A percentile compares a stretch with the other conserved stretches of the same genome.
phyloP scores from a whole-genome alignment of 176 grass and related monocot species.

The Calamus simplicifolius region DNA sequence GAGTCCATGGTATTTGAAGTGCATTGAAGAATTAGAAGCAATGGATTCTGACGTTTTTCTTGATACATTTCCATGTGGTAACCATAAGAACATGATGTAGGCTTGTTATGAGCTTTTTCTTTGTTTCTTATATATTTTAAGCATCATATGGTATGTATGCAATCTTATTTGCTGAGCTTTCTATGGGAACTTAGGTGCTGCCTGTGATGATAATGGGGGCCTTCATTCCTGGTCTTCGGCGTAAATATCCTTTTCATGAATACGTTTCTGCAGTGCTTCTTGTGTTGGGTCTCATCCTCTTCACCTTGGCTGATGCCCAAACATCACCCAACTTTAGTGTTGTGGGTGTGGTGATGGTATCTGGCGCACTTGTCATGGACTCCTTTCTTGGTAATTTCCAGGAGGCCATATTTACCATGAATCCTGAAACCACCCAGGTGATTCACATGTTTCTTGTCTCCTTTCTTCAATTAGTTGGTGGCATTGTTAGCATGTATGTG shows the following conservation, averaged over 20 bases:
- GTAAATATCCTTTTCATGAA: slow-evolving; percentile 70
- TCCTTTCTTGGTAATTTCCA: slow-evolving; percentile 87
- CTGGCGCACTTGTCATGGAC: slow-evolving; percentile 70
- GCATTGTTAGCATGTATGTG: no score
- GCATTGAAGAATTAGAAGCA: no score
- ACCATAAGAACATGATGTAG: no score
- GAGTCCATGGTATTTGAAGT: no score
- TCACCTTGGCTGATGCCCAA: slow-evolving; percentile 82
- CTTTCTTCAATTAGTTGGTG: neutral
- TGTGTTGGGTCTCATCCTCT: slow-evolving; percentile 69
- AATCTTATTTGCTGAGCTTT: neutral
- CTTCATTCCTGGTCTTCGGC: slow-evolving; percentile 78
- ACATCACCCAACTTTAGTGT: slow-evolving; percentile 82
- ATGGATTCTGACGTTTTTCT: no score
- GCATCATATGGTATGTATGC: no score
- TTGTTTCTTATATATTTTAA: no score
- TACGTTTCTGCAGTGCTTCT: slow-evolving; percentile 74
- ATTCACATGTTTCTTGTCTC: neutral
- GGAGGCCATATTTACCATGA: slow-evolving; percentile 89
- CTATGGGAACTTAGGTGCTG: slow-evolving; percentile 34
- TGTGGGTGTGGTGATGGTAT: slow-evolving; percentile 76
- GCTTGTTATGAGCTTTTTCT: no score
- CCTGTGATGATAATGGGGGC: slow-evolving; percentile 96
- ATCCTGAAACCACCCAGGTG: slow-evolving; percentile 79
- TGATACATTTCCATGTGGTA: no score